phyloP scores from a whole-genome alignment of 768 basidiomycete species.

The Tricholoma sp. region DNA sequence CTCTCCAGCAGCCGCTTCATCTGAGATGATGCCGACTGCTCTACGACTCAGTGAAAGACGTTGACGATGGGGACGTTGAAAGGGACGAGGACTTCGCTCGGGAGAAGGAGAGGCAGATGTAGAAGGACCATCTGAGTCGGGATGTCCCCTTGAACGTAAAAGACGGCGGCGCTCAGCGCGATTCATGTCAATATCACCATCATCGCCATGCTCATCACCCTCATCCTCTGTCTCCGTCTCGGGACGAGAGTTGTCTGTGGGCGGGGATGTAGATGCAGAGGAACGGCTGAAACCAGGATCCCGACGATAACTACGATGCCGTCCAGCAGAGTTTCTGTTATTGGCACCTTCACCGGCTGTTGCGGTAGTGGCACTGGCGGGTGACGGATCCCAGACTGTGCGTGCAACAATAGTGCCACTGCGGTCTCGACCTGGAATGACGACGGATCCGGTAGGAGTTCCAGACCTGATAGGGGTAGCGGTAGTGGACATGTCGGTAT shows the following conservation, averaged over 20 bases:
- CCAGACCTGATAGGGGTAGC: conserved; percentile 54
- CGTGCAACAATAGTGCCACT: conserved; percentile 74
- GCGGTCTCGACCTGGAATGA: conserved; percentile 60
- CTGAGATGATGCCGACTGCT: conserved; percentile 38
- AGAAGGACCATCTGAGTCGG: conserved; percentile 15
- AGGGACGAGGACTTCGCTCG: conserved; percentile 19
- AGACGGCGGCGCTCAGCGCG: conserved; percentile 15
- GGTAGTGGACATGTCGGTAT: conserved; percentile 57
- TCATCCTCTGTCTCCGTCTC: conserved; percentile 82
- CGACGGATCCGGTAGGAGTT: conserved; percentile 57
- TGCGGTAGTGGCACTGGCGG: not conserved
- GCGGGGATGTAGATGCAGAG: conserved; percentile 34
- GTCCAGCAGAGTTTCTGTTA: not conserved
- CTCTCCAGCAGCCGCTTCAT: conserved; percentile 24
- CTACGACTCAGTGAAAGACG: conserved; percentile 16
- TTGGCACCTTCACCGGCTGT: not conserved
- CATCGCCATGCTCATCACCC: conserved; percentile 63
- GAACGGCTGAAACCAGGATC: conserved; percentile 8
- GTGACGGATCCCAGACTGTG: conserved; percentile 49
- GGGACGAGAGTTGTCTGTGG: conserved; percentile 46
- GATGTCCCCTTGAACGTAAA: conserved; percentile 10
- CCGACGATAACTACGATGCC: not conserved
- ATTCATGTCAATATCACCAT: conserved; percentile 39
- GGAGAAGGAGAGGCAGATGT: conserved; percentile 29
- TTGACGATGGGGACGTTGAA: conserved; percentile 8